These are phyloP conservation scores for Candida michaelii DNA, from an alignment of 805 yeast genomes.

Conservation along the genomic window DNA sequence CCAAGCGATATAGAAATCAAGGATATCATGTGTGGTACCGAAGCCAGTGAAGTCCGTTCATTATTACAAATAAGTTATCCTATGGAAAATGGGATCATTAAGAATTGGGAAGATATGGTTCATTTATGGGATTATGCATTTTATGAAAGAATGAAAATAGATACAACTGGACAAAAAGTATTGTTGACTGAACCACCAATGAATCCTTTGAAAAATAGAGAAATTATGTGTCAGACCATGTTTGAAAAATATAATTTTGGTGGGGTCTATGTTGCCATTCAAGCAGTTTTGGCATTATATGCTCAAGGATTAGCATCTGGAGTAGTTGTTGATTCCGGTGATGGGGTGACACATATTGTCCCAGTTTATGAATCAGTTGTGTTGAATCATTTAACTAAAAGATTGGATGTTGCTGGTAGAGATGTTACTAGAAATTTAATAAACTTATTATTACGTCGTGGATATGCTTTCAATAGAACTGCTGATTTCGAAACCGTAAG, in stretches of 20 bases:
- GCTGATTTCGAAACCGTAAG: conserved; percentile 99
- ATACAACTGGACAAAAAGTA: conserved; percentile 72
- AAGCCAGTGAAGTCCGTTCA: conserved; percentile 88
- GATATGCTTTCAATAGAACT: conserved; percentile 96
- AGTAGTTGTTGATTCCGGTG: conserved; percentile 98
- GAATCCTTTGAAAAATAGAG: conserved; percentile 91
- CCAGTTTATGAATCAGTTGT: conserved; percentile 98
- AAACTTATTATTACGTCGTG: conserved; percentile 87
- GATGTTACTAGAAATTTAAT: conserved; percentile 97
- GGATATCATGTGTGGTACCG: conserved; percentile 97
- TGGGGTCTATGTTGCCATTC: conserved; percentile 93
- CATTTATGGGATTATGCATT: conserved; percentile 98
- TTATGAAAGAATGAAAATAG: conserved; percentile 82
- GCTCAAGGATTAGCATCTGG: conserved; percentile 97
- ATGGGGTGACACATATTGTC: conserved; percentile 97
- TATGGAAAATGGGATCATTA: conserved; percentile 97
- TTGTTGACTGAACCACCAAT: conserved; percentile 96
- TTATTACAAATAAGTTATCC: conserved; percentile 93
- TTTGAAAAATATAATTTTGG: conserved; percentile 88
- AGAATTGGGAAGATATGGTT: conserved; percentile 98
- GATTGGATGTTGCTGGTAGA: conserved; percentile 96
- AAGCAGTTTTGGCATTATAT: conserved; percentile 95
- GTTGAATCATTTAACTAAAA: conserved; percentile 86
- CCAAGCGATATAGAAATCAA: conserved; percentile 72
- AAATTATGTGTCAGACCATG: conserved; percentile 88